phyloP scores from a whole-genome alignment of 2,329 filamentous ascomycete species.

The Fusarium sp. region DNA sequence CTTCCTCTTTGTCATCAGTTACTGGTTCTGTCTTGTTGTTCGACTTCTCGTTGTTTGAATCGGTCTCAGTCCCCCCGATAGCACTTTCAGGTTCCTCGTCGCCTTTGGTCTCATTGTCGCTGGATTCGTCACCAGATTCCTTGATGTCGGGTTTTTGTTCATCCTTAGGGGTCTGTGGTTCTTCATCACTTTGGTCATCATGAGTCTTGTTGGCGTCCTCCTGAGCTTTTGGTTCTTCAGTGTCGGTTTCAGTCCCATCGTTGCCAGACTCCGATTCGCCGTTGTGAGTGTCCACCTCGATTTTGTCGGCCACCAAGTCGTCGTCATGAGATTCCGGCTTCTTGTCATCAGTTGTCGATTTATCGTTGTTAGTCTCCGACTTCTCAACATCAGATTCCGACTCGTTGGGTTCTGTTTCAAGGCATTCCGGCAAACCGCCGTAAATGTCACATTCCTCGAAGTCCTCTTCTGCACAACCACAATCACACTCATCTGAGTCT shows the following conservation, averaged over 20 bases:
- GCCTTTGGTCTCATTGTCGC: not conserved
- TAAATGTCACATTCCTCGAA: not conserved
- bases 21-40: not conserved
- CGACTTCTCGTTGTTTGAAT: not conserved
- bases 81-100: not conserved
- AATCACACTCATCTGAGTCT: not conserved
- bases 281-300: not conserved
- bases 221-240: not conserved
- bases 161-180: not conserved
- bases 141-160: not conserved
- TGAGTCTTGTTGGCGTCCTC: not conserved
- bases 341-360: not conserved
- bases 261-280: not conserved
- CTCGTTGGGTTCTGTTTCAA: no score
- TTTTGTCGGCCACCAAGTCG: no score
- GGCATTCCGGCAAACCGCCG: not conserved
- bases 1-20: not conserved
- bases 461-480: not conserved
- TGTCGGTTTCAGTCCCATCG: not conserved
- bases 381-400: not conserved
- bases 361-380: not conserved
- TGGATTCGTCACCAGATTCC: not conserved
- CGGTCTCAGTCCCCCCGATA: not conserved
- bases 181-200: not conserved
- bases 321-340: no score